phyloP scores from a whole-genome alignment of 495 filamentous ascomycete genomes.

The Penicillium tannophilum region DNA sequence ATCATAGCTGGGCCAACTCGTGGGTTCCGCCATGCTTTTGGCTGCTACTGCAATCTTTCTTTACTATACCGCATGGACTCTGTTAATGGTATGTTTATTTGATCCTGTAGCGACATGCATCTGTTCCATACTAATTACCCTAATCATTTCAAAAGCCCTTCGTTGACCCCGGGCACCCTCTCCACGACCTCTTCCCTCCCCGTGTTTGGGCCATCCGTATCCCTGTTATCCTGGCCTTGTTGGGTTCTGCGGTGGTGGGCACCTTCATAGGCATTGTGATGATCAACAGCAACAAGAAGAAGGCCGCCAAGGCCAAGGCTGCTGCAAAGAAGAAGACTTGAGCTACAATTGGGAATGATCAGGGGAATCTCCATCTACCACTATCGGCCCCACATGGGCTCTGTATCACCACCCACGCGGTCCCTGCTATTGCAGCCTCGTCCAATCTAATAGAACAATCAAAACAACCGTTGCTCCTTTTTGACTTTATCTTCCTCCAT shows the following conservation, averaged over 20 bases:
- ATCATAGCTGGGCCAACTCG: conserved; percentile 85
- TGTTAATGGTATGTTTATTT: conserved; percentile 76
- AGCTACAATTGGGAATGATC: conserved; percentile 32
- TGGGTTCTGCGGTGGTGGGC: conserved; percentile 91
- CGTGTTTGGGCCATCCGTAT: conserved; percentile 99
- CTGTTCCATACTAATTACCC: background rate
- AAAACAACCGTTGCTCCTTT: conserved; percentile 1
- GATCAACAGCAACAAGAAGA: conserved; percentile 98
- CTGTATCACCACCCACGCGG: conserved; percentile 17
- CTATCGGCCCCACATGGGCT: conserved; percentile 9
- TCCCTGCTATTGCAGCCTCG: background rate
- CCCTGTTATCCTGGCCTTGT: conserved; percentile 90
- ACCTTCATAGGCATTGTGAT: conserved; percentile 96
- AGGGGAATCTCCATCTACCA: conserved; percentile 13
- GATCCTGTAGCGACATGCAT: background rate
- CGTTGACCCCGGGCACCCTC: conserved; percentile 89
- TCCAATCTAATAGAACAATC: conserved; percentile 16
- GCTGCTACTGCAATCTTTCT: conserved; percentile 93
- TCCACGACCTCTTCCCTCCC: conserved; percentile 93
- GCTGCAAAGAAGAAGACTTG: conserved; percentile 68
- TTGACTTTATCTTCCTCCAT: too few species aligned
- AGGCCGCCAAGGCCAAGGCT: conserved; percentile 87
- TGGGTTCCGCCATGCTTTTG: conserved; percentile 97
- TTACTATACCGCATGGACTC: conserved; percentile 98
- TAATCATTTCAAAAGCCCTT: conserved; percentile 67